These are phyloP conservation scores for Hirsutella minnesotensis DNA, from an alignment of 2,329 filamentous ascomycete genomes.

Conservation along the genomic window DNA sequence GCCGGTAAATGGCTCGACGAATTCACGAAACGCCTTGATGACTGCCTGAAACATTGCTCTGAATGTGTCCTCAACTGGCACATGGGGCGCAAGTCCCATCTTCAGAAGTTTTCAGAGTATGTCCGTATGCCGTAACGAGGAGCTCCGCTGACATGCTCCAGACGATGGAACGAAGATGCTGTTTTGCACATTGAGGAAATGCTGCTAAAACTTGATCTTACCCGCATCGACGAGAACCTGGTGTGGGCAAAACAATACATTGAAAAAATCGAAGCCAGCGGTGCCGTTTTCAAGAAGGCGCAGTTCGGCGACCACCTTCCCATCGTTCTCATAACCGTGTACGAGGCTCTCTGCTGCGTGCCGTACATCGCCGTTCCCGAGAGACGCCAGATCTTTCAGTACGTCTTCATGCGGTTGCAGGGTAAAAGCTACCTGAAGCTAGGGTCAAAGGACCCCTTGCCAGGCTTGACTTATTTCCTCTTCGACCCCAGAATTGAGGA, in stretches of 20 bases:
- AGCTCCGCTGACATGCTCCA: slow-evolving; percentile 13
- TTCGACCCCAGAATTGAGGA: slow-evolving; percentile 54
- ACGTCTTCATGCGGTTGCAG: slow-evolving; percentile 64
- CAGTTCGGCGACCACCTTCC: slow-evolving; percentile 35
- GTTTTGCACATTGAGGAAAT: slow-evolving; percentile 40
- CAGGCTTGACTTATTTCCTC: slow-evolving; percentile 74
- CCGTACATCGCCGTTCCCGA: slow-evolving; percentile 53
- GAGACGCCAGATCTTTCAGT: slow-evolving; percentile 55
- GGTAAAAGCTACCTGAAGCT: slow-evolving; percentile 69
- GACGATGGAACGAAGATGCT: slow-evolving; percentile 36
- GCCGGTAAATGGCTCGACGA: slow-evolving; percentile 47
- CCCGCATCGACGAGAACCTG: slow-evolving; percentile 48
- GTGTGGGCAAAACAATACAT: slow-evolving; percentile 43
- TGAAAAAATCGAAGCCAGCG: slow-evolving; percentile 35
- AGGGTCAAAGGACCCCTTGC: slow-evolving; percentile 58
- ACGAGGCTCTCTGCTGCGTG: slow-evolving; percentile 79
- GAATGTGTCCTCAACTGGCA: slow-evolving; percentile 66
- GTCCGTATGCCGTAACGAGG: slow-evolving; percentile 10
- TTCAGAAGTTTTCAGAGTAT: slow-evolving; percentile 51
- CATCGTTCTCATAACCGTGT: slow-evolving; percentile 65
- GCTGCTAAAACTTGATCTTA: slow-evolving; percentile 48
- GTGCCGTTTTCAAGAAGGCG: slow-evolving; percentile 32
- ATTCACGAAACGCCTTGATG: slow-evolving; percentile 45
- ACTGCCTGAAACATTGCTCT: slow-evolving; percentile 51
- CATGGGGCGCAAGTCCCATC: slow-evolving; percentile 49